Conservation (phyloP, 2,329 filamentous ascomycete genomes). For the Berkeleyomyces basicola region DNA sequence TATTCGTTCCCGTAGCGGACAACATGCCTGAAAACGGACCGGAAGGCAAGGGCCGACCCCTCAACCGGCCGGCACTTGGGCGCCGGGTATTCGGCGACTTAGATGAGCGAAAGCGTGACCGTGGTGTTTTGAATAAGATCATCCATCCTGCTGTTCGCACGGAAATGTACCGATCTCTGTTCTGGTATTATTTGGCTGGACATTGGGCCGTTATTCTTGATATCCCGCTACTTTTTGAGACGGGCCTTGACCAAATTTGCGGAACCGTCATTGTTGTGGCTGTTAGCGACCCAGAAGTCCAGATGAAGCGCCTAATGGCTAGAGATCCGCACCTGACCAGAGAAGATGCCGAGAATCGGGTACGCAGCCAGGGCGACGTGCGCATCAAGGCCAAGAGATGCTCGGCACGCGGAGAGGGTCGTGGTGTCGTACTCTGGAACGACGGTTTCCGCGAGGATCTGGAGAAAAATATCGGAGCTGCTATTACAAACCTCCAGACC, state of each 20-base stretch:
- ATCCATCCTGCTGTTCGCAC: constrained; percentile 79
- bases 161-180: constrained; percentile 62
- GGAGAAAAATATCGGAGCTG: constrained; percentile 45
- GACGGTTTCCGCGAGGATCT: constrained; percentile 60
- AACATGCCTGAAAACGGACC: constrained; percentile 37
- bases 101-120: constrained; percentile 51
- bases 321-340: constrained; percentile 61
- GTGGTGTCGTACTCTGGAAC: constrained; percentile 80
- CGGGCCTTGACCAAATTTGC: constrained; percentile 68
- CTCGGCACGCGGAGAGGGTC: constrained; percentile 43
- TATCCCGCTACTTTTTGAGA: constrained; percentile 83
- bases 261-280: constrained; percentile 77
- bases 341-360: constrained; percentile 79
- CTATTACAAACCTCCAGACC: constrained; percentile 44
- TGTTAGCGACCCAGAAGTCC: constrained; percentile 60
- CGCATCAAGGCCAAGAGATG: constrained; percentile 65
- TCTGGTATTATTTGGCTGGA: constrained; percentile 57
- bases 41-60: constrained; percentile 47
- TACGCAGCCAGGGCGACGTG: constrained; percentile 75
- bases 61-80: constrained; percentile 78
- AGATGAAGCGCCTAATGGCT: constrained; percentile 62
- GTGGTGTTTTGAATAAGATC: constrained; percentile 68
- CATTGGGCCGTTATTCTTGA: constrained; percentile 85
- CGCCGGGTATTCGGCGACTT: constrained; percentile 70
- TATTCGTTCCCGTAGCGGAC: constrained; percentile 47